phyloP scores from a whole-genome alignment of 139 green algal genomes.

The Raphidocelis subcapitata region DNA sequence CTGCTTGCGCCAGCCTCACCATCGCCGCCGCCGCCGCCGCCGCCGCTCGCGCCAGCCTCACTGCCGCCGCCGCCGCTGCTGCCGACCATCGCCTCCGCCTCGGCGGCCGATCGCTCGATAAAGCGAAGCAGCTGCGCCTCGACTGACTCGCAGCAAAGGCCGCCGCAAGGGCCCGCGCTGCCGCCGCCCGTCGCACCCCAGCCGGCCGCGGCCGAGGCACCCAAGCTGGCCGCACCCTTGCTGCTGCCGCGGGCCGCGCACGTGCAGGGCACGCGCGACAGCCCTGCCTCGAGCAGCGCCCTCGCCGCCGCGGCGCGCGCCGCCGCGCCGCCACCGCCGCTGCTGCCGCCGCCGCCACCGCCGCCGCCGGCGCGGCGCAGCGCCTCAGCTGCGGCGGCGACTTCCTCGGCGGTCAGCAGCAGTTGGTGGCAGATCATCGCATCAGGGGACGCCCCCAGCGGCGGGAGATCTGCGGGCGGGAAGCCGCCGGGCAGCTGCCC shows the following conservation, averaged over 20 bases:
- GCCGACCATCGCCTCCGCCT: background rate
- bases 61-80: background rate
- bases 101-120: background rate
- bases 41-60: background rate
- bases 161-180: no score
- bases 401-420: background rate
- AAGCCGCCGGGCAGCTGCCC: constrained; percentile 30
- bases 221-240: no score
- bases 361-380: background rate
- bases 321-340: background rate
- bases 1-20: background rate
- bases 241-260: no score
- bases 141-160: no score
- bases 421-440: constrained; percentile 37
- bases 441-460: constrained; percentile 66
- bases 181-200: no score
- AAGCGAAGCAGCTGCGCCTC: no score
- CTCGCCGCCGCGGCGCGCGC: background rate
- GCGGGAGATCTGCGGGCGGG: constrained; percentile 36
- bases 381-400: constrained; percentile 9
- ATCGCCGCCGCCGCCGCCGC: background rate
- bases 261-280: background rate
- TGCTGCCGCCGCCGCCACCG: constrained; percentile 15
- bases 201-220: no score
- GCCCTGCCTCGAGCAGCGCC: background rate